Evolutionary conservation across 495 filamentous ascomycete genomes (phyloP), one percentile per base, ranked within the genome.

Genomic region (Xeromyces bisporus): DNA sequence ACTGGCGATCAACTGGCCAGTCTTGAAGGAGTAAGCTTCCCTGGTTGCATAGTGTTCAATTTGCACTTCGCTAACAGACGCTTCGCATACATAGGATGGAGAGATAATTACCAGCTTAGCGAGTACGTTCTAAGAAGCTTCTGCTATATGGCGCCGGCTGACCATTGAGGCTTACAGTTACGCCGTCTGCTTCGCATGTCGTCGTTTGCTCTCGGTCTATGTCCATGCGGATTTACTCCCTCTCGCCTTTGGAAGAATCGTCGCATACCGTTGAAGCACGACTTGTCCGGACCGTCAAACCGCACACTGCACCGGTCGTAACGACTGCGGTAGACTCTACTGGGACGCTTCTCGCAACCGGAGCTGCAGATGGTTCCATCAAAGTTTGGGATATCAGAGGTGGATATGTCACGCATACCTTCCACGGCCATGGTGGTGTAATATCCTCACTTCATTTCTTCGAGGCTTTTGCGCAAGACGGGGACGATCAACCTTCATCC

Each of bases 321-420:
- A 81, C 86, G 2, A 64, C 80, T 10, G 72, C 79, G 10, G 68
- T 84, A 27, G 89, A 99, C 48, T 61, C 65, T 18, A 93, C 85
- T 2, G 76, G 86, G 43, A 94, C 87, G 9, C 59, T 99, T 7
- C 57, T 96, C 24, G 89, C 87, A 21, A 93, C 86, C 12, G 89
- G 89, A 32, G 80, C 73, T 15, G 81, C 89, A 6, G 89, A 96
- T 54, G 89, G 89, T 15, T 67, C 75, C 3, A 77, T 93, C 38
- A 99, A 99, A 51, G 76, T 99, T 31, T 96, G 83, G 84, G 91
- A 99, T 57, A 86, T 99, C 23, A 58, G 66, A 35, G 84, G 80
- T 11, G 91, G 89, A 9, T 96, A 75, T 49, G 71, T 82, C 15
- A 99, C 89, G 10, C 89, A 99, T 51, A 94, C 84, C 2, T 86